phyloP scores from a whole-genome alignment of 2,329 filamentous ascomycete species.

The Fusarium musae region DNA sequence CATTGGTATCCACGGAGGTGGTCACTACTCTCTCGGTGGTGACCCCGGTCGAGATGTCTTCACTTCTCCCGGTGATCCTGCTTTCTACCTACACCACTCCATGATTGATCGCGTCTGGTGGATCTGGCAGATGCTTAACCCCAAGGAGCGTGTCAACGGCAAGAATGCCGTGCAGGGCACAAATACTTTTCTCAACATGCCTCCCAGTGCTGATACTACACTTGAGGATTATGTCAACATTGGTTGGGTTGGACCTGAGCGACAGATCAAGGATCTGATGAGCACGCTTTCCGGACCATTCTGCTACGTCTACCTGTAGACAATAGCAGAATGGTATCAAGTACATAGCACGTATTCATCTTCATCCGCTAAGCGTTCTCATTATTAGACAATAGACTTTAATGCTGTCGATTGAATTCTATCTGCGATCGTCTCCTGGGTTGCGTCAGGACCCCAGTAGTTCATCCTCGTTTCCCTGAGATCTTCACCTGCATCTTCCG shows the following conservation, averaged over 20 bases:
- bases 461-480: neutral
- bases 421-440: neutral
- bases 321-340: neutral
- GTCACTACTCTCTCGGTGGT: constrained; percentile 54
- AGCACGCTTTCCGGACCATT: constrained; percentile 49
- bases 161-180: constrained; percentile 38
- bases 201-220: constrained; percentile 38
- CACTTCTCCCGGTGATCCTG: constrained; percentile 52
- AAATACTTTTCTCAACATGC: constrained; percentile 42
- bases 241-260: constrained; percentile 37
- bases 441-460: neutral
- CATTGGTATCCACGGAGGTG: constrained; percentile 51
- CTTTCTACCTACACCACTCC: constrained; percentile 50
- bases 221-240: constrained; percentile 45
- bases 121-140: constrained; percentile 47
- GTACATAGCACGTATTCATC: neutral
- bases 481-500: neutral
- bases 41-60: constrained; percentile 56
- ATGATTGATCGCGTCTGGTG: constrained; percentile 47
- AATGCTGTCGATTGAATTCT: neutral
- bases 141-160: constrained; percentile 37
- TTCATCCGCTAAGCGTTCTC: constrained; percentile 4
- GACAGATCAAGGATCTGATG: constrained; percentile 48
- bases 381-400: neutral
- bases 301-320: constrained; percentile 49